A percentile compares a stretch with the other conserved stretches of the same genome.
Evolutionary conservation across 129 eudicot species (phyloP).

Genomic region (Gnaphalium uliginosum): DNA sequence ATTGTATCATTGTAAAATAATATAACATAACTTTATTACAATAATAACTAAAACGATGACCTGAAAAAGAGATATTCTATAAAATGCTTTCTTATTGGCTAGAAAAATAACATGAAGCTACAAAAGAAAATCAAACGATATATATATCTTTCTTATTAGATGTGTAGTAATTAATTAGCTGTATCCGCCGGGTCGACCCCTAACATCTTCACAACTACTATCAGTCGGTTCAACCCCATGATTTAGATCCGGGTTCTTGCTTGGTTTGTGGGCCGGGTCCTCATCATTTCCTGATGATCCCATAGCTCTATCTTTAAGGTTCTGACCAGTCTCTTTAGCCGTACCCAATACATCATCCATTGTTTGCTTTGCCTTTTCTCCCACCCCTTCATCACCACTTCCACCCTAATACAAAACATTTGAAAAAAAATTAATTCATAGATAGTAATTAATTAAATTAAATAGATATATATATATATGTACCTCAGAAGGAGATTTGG

Average conservation of each 20-base stretch:
- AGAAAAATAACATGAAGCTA: too few species aligned
- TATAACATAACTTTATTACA: too few species aligned
- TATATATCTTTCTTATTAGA: too few species aligned
- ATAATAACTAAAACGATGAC: too few species aligned
- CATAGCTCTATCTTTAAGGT: slow-evolving; percentile 26
- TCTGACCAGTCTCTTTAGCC: slow-evolving; percentile 13
- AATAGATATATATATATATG: background rate
- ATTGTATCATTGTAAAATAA: too few species aligned
- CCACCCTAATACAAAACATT: slow-evolving; percentile 6
- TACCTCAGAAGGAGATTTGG: slow-evolving; percentile 4
- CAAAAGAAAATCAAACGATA: too few species aligned
- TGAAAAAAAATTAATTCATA: background rate
- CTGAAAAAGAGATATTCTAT: too few species aligned
- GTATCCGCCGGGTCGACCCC: slow-evolving; percentile 45
- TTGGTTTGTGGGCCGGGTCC: slow-evolving; percentile 2
- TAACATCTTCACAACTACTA: slow-evolving; percentile 39
- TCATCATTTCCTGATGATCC: background rate
- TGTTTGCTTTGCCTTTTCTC: slow-evolving; percentile 33
- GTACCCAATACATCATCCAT: slow-evolving; percentile 17
- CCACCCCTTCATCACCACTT: slow-evolving; percentile 13
- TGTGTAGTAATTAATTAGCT: background rate
- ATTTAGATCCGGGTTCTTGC: slow-evolving; percentile 24
- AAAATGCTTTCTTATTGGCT: too few species aligned
- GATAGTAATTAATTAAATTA: too few species aligned
- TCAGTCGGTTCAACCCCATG: slow-evolving; percentile 33